Conservation (phyloP, 345 rosid genomes). For the Gossypium australe region DNA sequence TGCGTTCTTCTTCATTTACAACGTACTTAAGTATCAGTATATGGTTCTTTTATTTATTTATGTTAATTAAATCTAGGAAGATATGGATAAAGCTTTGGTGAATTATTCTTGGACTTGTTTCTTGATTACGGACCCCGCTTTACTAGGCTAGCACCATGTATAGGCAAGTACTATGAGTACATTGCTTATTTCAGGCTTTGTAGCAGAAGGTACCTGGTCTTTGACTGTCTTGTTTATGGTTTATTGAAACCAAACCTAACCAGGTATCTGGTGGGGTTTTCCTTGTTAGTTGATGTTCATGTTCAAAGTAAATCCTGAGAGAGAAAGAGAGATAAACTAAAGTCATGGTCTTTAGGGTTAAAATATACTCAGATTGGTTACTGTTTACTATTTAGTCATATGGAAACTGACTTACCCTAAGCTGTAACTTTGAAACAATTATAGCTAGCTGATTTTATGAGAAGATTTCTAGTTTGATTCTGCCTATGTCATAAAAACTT, state of each 20-base stretch:
- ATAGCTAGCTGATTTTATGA: background rate
- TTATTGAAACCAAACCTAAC: constrained; percentile 12
- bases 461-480: background rate
- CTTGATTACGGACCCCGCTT: background rate
- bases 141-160: background rate
- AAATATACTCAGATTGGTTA: background rate
- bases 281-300: background rate
- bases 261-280: background rate
- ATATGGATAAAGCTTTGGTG: background rate
- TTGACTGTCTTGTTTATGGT: background rate
- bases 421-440: background rate
- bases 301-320: background rate
- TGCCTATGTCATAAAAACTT: no score
- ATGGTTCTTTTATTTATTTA: background rate
- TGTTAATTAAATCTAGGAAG: background rate
- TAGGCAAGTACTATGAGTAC: constrained; percentile 7
- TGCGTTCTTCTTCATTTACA: constrained; percentile 10
- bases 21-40: background rate
- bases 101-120: background rate
- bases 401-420: background rate
- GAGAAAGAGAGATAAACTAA: background rate
- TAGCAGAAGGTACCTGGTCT: constrained; percentile 9
- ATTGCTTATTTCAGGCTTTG: constrained; percentile 18
- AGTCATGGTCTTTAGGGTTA: constrained; percentile 12
- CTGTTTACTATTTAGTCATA: background rate